A percentile compares a stretch with the other conserved stretches of the same genome.
Conservation (phyloP, 257 asterid genomes). For the Fraxinus anomala region DNA sequence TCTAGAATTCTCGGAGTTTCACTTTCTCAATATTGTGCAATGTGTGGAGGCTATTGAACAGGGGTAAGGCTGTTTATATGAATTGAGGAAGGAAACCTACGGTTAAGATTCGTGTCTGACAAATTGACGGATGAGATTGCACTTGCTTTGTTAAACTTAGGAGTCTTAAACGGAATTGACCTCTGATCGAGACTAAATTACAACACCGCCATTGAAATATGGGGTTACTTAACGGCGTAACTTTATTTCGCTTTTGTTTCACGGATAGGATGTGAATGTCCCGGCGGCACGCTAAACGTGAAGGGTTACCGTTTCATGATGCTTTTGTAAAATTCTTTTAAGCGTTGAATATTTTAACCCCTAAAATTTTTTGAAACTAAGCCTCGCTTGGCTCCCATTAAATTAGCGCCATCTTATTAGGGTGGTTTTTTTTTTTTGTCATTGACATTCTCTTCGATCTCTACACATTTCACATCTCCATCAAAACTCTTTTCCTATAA, state of each 20-base stretch:
- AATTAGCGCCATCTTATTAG: no score
- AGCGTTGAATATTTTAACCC: no score
- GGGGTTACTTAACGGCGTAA: no score
- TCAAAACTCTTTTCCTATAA: no score
- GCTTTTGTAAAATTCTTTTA: no score
- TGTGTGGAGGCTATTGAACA: not conserved
- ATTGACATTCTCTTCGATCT: no score
- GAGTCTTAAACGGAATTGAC: not conserved
- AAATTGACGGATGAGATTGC: conserved; percentile 37
- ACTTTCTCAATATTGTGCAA: not conserved
- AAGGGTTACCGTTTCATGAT: no score
- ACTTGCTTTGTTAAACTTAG: not conserved
- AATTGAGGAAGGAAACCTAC: not conserved
- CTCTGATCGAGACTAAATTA: not conserved
- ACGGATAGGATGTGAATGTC: not conserved
- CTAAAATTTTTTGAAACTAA: no score
- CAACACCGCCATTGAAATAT: not conserved
- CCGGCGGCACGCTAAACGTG: not conserved
- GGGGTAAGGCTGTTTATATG: conserved; percentile 7
- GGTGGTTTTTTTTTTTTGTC: no score
- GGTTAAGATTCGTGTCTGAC: conserved; percentile 20
- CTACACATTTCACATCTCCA: no score
- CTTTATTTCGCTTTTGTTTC: not conserved
- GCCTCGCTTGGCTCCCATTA: no score
- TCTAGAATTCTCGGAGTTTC: not conserved